Evolutionary conservation across 2,329 filamentous ascomycete genomes (phyloP).

Genomic region (Colletotrichum sp.): DNA sequence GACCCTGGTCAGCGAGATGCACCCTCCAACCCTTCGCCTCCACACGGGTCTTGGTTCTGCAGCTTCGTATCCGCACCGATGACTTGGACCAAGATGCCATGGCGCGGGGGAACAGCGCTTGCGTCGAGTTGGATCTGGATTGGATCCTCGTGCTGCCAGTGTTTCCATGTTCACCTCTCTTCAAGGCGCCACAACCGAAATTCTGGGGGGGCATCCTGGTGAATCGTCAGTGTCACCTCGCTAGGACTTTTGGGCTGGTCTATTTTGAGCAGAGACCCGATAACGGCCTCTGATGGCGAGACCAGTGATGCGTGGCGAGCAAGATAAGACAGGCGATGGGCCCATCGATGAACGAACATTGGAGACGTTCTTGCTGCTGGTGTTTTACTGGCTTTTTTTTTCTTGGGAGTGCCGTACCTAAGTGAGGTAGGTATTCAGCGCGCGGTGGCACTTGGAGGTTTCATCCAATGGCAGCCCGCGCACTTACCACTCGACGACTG

Average conservation of each 20-base stretch:
- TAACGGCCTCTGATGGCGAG: background rate
- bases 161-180: background rate
- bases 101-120: constrained; percentile 1
- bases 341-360: background rate
- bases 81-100: background rate
- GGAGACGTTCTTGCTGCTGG: background rate
- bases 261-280: background rate
- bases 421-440: background rate
- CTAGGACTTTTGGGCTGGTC: background rate
- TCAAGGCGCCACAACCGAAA: background rate
- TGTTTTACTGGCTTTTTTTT: background rate
- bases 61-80: constrained; percentile 17
- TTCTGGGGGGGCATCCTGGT: background rate
- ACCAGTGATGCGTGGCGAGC: background rate
- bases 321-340: background rate
- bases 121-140: background rate
- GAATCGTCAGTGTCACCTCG: background rate
- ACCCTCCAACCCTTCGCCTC: background rate
- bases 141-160: background rate
- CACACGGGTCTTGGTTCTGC: constrained; percentile 1
- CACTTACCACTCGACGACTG: background rate
- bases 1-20: background rate
- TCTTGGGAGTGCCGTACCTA: background rate
- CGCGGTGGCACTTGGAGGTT: background rate
- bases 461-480: background rate